Percentiles rank a stretch among this genome's conserved stretches.
phyloP scores from a whole-genome alignment of 768 basidiomycete genomes.

The Mycena capillaripes region DNA sequence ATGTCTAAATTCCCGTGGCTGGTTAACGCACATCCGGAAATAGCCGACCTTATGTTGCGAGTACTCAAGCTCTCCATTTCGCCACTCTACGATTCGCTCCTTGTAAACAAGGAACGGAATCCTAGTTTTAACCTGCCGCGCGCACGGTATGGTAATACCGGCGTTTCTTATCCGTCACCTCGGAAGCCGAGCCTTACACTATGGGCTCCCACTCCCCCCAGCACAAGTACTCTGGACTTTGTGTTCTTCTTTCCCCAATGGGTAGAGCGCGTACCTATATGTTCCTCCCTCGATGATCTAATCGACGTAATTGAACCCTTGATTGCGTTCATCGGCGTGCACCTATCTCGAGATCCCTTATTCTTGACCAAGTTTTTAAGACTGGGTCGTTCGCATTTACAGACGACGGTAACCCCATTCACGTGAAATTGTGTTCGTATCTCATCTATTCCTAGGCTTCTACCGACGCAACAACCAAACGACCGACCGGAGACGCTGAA shows the following conservation, averaged over 20 bases:
- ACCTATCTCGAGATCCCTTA: slow-evolving; percentile 82
- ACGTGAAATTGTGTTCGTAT: background rate
- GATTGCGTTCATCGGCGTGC: slow-evolving; percentile 83
- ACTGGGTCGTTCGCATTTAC: slow-evolving; percentile 77
- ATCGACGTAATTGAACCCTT: slow-evolving; percentile 83
- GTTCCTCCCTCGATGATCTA: slow-evolving; percentile 76
- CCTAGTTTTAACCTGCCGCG: slow-evolving; percentile 75
- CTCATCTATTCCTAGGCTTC: slow-evolving; percentile 51
- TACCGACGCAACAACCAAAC: slow-evolving; percentile 74
- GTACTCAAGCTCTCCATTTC: slow-evolving; percentile 78
- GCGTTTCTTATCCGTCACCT: slow-evolving; percentile 63
- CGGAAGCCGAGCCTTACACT: slow-evolving; percentile 80
- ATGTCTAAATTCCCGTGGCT: slow-evolving; percentile 90
- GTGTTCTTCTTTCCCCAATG: slow-evolving; percentile 94
- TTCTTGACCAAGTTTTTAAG: slow-evolving; percentile 87
- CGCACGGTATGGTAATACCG: slow-evolving; percentile 72
- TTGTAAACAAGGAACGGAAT: slow-evolving; percentile 71
- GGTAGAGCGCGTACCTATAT: slow-evolving; percentile 78
- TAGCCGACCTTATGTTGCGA: slow-evolving; percentile 90
- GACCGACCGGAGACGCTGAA: slow-evolving; percentile 66
- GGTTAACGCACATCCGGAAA: slow-evolving; percentile 82
- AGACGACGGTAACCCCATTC: slow-evolving; percentile 61
- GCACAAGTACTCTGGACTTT: slow-evolving; percentile 81
- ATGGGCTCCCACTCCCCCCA: slow-evolving; percentile 85
- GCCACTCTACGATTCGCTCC: slow-evolving; percentile 70